These are phyloP conservation scores for Triticum turgidum DNA, from an alignment of 176 grass and related monocot genomes.

Conservation along the genomic window DNA sequence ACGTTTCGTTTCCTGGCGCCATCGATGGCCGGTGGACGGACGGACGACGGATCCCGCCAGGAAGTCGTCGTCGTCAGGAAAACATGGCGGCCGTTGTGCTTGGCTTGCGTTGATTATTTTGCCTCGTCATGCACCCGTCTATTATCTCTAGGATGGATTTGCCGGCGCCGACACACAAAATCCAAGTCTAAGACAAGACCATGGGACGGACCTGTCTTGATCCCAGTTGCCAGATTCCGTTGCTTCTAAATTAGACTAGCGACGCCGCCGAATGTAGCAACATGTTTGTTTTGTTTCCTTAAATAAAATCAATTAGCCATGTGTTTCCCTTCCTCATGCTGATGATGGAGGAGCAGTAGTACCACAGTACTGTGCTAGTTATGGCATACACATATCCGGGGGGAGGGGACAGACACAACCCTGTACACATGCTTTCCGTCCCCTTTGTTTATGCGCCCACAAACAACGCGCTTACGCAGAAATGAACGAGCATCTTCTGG, in stretches of 20 bases:
- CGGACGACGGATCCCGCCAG: background rate
- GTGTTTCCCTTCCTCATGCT: background rate
- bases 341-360: background rate
- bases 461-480: background rate
- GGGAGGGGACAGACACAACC: background rate
- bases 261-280: too few species aligned
- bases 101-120: too few species aligned
- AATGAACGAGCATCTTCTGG: background rate
- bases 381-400: background rate
- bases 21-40: background rate
- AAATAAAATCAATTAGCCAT: background rate
- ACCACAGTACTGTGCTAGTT: background rate
- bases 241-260: background rate
- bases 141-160: too few species aligned
- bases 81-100: too few species aligned
- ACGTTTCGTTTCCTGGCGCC: background rate
- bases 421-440: background rate
- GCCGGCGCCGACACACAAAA: background rate
- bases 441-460: background rate
- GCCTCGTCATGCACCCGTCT: too few species aligned
- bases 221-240: background rate
- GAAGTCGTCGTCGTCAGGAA: background rate
- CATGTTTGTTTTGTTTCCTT: background rate
- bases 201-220: too few species aligned
- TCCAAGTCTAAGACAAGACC: background rate